Base-by-base conservation (phyloP, 805 yeast species). In the Sporopachydermia quercuum region DNA sequence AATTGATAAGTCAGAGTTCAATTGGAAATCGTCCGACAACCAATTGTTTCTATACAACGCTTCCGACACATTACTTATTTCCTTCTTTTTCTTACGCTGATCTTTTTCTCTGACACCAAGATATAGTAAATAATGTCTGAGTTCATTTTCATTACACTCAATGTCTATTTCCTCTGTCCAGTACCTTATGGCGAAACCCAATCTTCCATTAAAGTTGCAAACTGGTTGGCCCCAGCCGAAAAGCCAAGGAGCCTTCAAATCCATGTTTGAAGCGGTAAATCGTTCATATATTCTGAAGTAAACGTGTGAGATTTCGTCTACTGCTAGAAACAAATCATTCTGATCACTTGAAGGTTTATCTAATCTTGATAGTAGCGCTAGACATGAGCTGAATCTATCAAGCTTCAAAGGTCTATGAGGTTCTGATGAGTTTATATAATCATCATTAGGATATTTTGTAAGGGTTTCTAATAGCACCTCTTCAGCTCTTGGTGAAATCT, bases 321-420 rank as follows among this genome's bases (percentile, higher is more conserved):
- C 18, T 11, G 33, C 8, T 18, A 14, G 8, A 18, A 36, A 36
- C 18, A 36, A 16, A 18, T 36, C 38, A 36, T 16, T 6, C 5
- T 11, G 5, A 5, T 11, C 11, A 14, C 27, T 36, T n/a, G 38
- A 36, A 16, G 18, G 18, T 11, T 15, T 16, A 36, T 36, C 38
- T 5, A 36, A 5, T 19, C 38, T 11, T 14, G 38, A 36, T 36
- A 36, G n/a, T 8, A 36, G 18, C 8, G 19, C 38, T n/a, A 36
- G 18, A 18, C 17, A 14, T 14, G 18, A 8, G 11, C n/a, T 11
- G 18, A 36, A 36, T 14, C 18, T 11, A n/a, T 16, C 5, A n/a
- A 36, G 38, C 13, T 36, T 18, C n/a, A 8, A 14, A 6, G 14
- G 14, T 16, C 38, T 5, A n/a, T 36, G 11, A 5, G 5, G 6